A percentile compares a stretch with the other conserved stretches of the same genome.
Conservation (phyloP, 139 green algal genomes). For the Volvox africanus region DNA sequence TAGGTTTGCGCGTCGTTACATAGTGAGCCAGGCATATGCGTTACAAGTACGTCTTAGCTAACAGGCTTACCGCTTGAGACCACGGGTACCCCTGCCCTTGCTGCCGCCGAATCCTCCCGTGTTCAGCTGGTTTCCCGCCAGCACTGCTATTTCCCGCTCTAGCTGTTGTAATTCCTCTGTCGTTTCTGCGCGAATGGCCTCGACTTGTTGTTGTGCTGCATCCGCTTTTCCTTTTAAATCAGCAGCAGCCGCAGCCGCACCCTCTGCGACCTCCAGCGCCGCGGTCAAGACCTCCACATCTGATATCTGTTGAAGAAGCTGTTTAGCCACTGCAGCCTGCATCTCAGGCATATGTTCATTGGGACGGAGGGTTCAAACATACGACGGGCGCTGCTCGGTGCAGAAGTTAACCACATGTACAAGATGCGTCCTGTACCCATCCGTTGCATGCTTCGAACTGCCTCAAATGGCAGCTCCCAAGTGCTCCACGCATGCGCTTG, state of each 20-base stretch:
- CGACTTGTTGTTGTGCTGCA: neutral
- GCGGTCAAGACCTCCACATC: neutral
- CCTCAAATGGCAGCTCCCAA: no score
- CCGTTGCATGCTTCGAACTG: no score
- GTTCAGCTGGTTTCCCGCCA: neutral
- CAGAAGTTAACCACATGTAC: no score
- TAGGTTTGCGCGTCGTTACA: neutral
- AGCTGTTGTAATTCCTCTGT: conserved; percentile 2
- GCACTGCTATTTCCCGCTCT: conserved; percentile 1
- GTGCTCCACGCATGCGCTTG: no score
- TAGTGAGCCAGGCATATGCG: neutral
- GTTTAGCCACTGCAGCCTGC: neutral
- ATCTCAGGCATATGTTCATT: neutral
- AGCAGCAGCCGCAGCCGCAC: neutral
- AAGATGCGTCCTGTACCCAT: no score
- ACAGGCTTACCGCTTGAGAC: conserved; percentile 1
- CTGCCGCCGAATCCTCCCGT: neutral
- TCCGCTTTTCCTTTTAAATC: neutral
- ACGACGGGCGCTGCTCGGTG: no score
- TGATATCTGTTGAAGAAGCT: neutral
- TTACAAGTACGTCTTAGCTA: neutral
- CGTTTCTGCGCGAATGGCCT: neutral
- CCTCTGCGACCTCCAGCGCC: neutral
- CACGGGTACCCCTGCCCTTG: neutral
- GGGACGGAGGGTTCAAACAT: no score